Evolutionary conservation across 768 basidiomycete genomes (phyloP), one percentile per base, ranked within the genome.

Genomic region (Hypholoma fasciculare): DNA sequence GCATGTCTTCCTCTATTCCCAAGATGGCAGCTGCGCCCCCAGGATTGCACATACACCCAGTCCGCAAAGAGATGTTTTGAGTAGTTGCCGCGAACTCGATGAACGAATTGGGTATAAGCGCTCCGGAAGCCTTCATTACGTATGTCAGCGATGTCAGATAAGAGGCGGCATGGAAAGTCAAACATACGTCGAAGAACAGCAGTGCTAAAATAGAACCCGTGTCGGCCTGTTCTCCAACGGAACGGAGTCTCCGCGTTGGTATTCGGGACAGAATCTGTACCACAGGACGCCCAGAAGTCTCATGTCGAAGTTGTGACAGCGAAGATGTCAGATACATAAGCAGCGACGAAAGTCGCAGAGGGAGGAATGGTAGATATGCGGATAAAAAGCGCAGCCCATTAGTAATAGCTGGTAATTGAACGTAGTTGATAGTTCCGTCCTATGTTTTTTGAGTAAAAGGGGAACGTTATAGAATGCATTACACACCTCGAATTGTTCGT

Each of bases 21-120:
- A 92, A 78, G 14, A 94, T 72, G 4, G 88, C 82, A 1, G 89
- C 85, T 0, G 90, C 89, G 16, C 86, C 92, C 9, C 92, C 92
- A 14, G 92, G 90, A 62, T 94, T 94, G 67, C 92, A 94, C 84
- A 93, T 87, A 69, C 92, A 94, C 0, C 92, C 92, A 2, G 91
- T 90, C 43, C 92, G 86, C 34, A 94, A 72, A 16, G 90, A 92
- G 57, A 94, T 86, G 51, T 79, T 82, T 61, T 82, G 78, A 52
- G 71, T 76, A 16, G 85, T 78, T 13, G 90, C 89, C 0, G 86
- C 79, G 63, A 87, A 77, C 66, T 90, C 89, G 64, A 92, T 78
- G 71, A 91, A 91, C 2, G 85, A 84, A 60, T 88, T 87, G 0
- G 90, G 83, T 4, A 90, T 73, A 76, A 87, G 82, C 42, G 84